phyloP scores from a whole-genome alignment of 176 grass and related monocot genomes.

The Bonia amplexicaulis region DNA sequence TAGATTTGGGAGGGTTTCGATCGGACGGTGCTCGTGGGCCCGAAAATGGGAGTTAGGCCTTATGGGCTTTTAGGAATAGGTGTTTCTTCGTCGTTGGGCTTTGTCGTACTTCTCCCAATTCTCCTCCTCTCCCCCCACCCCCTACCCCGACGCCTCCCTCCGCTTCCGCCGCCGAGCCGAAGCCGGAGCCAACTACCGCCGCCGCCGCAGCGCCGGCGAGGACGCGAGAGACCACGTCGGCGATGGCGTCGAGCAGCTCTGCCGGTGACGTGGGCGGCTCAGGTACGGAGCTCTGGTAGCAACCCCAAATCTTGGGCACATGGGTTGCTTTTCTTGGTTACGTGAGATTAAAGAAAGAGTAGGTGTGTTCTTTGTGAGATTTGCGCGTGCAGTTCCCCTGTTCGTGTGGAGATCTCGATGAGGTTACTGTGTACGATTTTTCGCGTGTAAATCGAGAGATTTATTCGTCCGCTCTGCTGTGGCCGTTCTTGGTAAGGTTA shows the following conservation, averaged over 20 bases:
- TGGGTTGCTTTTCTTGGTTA: constrained; percentile 6
- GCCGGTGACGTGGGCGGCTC: not conserved
- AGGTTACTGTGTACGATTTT: not conserved
- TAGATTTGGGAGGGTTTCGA: not conserved
- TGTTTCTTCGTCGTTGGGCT: not conserved
- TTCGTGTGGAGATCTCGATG: not conserved
- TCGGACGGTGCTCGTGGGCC: not conserved
- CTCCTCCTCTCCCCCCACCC: not conserved
- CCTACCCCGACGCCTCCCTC: not conserved
- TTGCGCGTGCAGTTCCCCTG: not conserved
- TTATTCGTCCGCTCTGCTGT: not conserved
- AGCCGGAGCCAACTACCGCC: not conserved
- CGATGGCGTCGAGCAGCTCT: constrained; percentile 33
- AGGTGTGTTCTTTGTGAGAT: not conserved
- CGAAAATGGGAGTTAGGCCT: not conserved
- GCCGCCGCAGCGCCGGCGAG: not conserved
- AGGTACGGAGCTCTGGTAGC: constrained; percentile 12
- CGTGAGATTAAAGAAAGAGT: not conserved
- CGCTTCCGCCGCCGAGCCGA: constrained; percentile 20
- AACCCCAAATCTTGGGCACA: not conserved
- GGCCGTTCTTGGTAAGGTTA: not conserved
- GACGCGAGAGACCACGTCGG: not conserved
- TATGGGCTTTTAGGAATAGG: not conserved
- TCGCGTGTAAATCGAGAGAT: not conserved
- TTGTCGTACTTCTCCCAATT: not conserved